These are phyloP conservation scores for Globisporangium abappressorium DNA, from an alignment of 352 stramenopile species.

Conservation along the genomic window DNA sequence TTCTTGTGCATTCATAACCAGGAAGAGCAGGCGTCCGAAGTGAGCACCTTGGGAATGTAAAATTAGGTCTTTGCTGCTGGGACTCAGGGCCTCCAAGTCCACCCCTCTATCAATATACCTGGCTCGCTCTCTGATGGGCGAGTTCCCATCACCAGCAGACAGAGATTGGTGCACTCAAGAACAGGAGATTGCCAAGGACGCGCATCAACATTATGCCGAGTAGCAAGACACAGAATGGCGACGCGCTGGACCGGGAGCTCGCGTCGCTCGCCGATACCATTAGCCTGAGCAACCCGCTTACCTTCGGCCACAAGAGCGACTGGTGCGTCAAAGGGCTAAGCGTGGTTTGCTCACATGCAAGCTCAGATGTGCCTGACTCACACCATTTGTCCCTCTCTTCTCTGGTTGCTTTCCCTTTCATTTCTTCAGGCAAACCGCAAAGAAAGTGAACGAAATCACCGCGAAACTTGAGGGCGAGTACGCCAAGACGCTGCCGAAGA, in stretches of 20 bases:
- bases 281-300: conserved; percentile 75
- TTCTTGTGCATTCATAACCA: neutral
- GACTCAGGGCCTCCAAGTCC: neutral
- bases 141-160: neutral
- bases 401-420: neutral
- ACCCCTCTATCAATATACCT: neutral
- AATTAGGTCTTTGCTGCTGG: neutral
- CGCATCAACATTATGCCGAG: neutral
- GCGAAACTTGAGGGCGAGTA: conserved; percentile 43
- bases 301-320: conserved; percentile 61
- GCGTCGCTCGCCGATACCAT: conserved; percentile 69
- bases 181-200: neutral
- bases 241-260: conserved; percentile 68
- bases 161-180: neutral
- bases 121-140: neutral
- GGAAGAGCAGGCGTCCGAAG: neutral
- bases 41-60: neutral
- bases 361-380: neutral
- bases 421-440: conserved; percentile 45
- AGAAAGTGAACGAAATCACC: conserved; percentile 30
- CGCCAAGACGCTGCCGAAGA: conserved; percentile 50
- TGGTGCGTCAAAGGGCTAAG: conserved; percentile 38
- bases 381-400: neutral
- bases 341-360: neutral
- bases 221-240: conserved; percentile 21